Base-by-base conservation (phyloP, 192 early-diverging fungal genomes). In the Podochytrium sp. region DNA sequence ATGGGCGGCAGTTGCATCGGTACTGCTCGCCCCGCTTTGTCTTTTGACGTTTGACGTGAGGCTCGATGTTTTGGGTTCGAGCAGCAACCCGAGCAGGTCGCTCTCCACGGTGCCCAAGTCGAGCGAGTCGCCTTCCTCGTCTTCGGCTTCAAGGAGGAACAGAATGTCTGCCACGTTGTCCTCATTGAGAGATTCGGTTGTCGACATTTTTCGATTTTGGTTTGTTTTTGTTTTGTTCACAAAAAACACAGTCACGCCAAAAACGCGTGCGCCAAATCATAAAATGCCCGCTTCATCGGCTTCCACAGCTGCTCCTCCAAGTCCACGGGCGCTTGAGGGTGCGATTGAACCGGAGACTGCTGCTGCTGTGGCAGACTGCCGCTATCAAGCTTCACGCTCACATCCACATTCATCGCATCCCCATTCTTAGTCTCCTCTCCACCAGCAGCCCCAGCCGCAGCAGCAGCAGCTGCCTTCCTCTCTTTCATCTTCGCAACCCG, bases 401-500 rank as follows among this genome's bases (percentile, higher is more conserved):
- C 59, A 61, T 61, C 32, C 1, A 38, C 59, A 65, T 65, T 25
- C 39, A 35, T 30, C 63, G 2, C 12, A 29, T 61, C 59, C 53
- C 12, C 51, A 69, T 12, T 42, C 12, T 18, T 18, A 63, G 7
- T 2, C 7, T 66, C 64, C 6, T 1, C 33, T 27, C n/a, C n/a
- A 27, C 18, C 18, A 42, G 10, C 49, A 7, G 64, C 41, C 14
- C 23, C 23, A 23, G 43, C 64, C 16, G 1, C 1, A 25, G 1
- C 6, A 32, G 49, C 68, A 5, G 18, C 53, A 0, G 49, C 67
- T 7, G 32, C n/a, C 29, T 57, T 57, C 25, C 58, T 20, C 58
- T 81, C 73, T 41, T 65, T 35, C 65, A 74, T 59, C 55, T 76
- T 79, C 35, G 33, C 38, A 40, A 73, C 53, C 4, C 81, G 52